Base-by-base conservation (phyloP, 2,329 filamentous ascomycete genomes). In the Colletotrichum sojae region DNA sequence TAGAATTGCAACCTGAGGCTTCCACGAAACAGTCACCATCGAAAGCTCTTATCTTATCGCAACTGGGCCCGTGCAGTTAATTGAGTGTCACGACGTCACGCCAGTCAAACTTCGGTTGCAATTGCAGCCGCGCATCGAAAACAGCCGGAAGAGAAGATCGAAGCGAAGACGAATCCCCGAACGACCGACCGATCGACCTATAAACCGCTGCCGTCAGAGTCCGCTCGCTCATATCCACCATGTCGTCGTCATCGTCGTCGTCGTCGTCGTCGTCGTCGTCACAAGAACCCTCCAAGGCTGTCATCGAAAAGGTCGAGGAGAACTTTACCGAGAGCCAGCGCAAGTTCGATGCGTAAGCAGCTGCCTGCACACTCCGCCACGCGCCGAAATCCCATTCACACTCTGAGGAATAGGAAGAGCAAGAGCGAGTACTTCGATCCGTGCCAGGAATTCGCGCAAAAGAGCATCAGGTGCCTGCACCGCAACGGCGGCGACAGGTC, bases 361-460 rank as follows among this genome's bases (percentile, higher is more conserved):
- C 40, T 31, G 45, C 53, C 6, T 16, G 53, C 48, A 8, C 36
- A 25, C 43, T 40, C 60, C 64, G n/a, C 53, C 43, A 22, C 16
- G 13, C 18, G 5, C 18, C 18, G 20, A 10, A 27, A 46, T 2
- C 15, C n/a, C 9, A 20, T n/a, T 31, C 25, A 53, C 54, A 58
- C 53, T n/a, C 52, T 18, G 20, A 31, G 25, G 53, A 40, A 70
- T 76, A 97, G 95, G 74, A 98, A 98, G 85, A 88, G 86, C 63
- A 89, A 91, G 76, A 97, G 94, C 85, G 91, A 98, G 79, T 98
- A 92, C 83, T 94, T 93, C 79, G 96, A 99, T 76, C 96, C 96
- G 2, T 99, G 96, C 81, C 95, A 98, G 79, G 95, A 97, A 76
- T 94, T 94, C 5, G 95, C 96, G 8, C 85, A 92, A 73, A 88